Evolutionary conservation across 495 filamentous ascomycete species (phyloP).

Genomic region (Paragyromitra xinjiangensis): DNA sequence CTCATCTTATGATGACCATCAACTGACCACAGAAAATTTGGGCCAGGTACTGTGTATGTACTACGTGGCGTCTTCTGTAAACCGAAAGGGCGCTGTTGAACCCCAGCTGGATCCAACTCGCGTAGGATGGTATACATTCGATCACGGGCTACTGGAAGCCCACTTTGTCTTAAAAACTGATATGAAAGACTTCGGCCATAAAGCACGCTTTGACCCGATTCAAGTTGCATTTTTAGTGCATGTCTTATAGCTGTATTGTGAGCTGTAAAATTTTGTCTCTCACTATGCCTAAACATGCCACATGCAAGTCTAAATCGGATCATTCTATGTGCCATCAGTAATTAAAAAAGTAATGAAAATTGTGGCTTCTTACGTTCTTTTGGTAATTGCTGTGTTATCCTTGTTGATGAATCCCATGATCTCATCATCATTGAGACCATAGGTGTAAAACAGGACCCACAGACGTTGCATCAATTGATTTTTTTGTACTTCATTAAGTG

Average conservation of each 20-base stretch:
- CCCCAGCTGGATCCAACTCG: neutral
- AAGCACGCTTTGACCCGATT: slow-evolving; percentile 1
- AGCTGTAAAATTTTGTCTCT: slow-evolving; percentile 10
- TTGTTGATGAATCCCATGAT: neutral
- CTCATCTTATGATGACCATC: slow-evolving; percentile 27
- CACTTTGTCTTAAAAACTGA: neutral
- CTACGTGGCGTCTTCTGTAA: neutral
- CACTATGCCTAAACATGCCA: neutral
- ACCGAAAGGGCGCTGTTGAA: neutral
- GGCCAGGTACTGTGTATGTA: neutral
- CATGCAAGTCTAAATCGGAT: neutral
- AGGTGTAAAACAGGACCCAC: neutral
- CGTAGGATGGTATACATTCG: slow-evolving; percentile 21
- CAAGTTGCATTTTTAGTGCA: slow-evolving; percentile 1
- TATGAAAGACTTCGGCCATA: slow-evolving; percentile 1
- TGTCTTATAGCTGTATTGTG: neutral
- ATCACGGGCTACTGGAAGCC: neutral
- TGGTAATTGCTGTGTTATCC: neutral
- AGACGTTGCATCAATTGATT: neutral
- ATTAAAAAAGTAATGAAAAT: neutral
- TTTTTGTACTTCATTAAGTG: neutral
- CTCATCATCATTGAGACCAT: neutral
- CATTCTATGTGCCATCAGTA: neutral
- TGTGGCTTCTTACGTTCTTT: neutral
- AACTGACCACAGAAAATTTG: slow-evolving; percentile 19